These are phyloP conservation scores for Globisporangium uncinulatum DNA, from an alignment of 352 stramenopile species.

Conservation along the genomic window DNA sequence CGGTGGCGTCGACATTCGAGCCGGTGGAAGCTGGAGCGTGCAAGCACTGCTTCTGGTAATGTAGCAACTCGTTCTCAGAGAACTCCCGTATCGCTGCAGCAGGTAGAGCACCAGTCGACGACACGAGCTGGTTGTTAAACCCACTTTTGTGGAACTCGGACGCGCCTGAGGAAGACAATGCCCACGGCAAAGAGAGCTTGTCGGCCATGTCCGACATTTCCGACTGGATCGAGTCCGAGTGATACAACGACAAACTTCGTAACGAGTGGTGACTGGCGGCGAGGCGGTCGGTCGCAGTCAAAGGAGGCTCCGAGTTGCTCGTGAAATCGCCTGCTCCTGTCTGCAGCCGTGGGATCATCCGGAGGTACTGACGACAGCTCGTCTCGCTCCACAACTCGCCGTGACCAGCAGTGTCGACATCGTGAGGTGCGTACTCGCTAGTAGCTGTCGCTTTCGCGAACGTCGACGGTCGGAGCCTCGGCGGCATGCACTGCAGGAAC, in stretches of 20 bases:
- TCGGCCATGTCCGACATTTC: slow-evolving; percentile 60
- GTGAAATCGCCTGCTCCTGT: neutral
- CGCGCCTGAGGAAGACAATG: slow-evolving; percentile 18
- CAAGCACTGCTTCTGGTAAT: slow-evolving; percentile 23
- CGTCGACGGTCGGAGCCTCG: slow-evolving; percentile 40
- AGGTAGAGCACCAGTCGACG: neutral
- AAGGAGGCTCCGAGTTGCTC: neutral
- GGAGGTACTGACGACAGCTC: slow-evolving; percentile 6
- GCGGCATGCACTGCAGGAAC: slow-evolving; percentile 48
- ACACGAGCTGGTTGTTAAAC: slow-evolving; percentile 5
- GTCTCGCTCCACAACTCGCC: slow-evolving; percentile 2
- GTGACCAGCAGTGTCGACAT: neutral
- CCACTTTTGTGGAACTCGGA: slow-evolving; percentile 28
- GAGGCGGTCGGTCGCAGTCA: neutral
- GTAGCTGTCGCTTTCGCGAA: slow-evolving; percentile 33
- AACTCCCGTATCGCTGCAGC: slow-evolving; percentile 22
- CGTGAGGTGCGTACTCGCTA: slow-evolving; percentile 18
- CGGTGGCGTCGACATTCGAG: neutral
- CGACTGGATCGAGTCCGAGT: slow-evolving; percentile 68
- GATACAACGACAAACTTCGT: slow-evolving; percentile 11
- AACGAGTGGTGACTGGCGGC: slow-evolving; percentile 1
- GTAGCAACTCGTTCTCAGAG: slow-evolving; percentile 51
- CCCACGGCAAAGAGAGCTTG: slow-evolving; percentile 27
- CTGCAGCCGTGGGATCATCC: slow-evolving; percentile 14
- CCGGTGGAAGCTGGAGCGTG: slow-evolving; percentile 4